phyloP scores from a whole-genome alignment of 139 green algal species.

The Chlorella sp. region DNA sequence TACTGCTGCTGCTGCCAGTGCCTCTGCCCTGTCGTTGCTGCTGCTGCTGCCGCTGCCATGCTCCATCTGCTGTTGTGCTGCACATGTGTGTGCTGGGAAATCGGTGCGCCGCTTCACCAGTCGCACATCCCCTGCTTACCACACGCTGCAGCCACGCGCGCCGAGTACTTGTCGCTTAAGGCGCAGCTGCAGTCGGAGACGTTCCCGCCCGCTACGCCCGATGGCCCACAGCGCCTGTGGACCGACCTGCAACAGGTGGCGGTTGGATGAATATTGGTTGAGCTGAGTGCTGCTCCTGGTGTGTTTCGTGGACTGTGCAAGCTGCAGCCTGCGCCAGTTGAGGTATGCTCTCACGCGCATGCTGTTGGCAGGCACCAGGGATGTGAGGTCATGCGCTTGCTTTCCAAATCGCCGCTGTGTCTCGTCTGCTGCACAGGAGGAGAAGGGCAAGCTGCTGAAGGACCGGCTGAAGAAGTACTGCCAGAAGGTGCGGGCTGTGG shows the following conservation, averaged over 20 bases:
- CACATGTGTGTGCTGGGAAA: neutral
- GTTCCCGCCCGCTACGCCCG: slow-evolving; percentile 60
- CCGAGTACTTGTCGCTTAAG: slow-evolving; percentile 88
- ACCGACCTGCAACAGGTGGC: slow-evolving; percentile 50
- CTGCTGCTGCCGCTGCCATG: neutral
- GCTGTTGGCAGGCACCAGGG: too few relatives aligned
- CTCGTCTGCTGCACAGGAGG: slow-evolving; percentile 39
- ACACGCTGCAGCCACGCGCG: slow-evolving; percentile 42
- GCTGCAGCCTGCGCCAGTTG: too few relatives aligned
- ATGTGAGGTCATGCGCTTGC: too few relatives aligned
- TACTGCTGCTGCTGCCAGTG: too few relatives aligned
- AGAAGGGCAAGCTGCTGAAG: slow-evolving; percentile 82
- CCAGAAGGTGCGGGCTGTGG: slow-evolving; percentile 94
- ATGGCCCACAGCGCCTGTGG: slow-evolving; percentile 41
- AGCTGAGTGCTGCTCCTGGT: too few relatives aligned
- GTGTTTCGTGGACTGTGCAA: too few relatives aligned
- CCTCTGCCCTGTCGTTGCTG: neutral
- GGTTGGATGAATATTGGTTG: too few relatives aligned
- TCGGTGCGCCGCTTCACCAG: too few relatives aligned
- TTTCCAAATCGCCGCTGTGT: too few relatives aligned
- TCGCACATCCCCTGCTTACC: neutral
- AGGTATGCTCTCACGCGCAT: too few relatives aligned
- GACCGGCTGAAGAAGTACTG: slow-evolving; percentile 95
- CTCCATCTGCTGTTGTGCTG: neutral
- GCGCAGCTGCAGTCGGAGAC: slow-evolving; percentile 81